Percentiles rank a stretch among this genome's conserved stretches.
These are phyloP conservation scores for Helenozyma rhizophorensis DNA, from an alignment of 805 yeast species.

Conservation along the genomic window DNA sequence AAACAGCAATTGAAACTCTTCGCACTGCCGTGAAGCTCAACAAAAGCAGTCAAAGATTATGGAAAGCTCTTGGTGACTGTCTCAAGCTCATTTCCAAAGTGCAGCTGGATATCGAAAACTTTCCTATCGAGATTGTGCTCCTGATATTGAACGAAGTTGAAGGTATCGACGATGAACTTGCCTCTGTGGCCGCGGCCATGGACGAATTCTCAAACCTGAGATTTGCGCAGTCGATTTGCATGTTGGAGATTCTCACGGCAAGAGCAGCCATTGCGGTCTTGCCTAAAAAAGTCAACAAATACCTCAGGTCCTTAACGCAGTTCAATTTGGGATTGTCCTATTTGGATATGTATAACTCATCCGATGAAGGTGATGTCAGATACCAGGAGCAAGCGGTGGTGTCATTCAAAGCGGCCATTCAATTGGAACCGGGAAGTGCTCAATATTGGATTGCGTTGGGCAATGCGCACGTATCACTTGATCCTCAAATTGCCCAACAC, in stretches of 20 bases:
- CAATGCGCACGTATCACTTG: conserved; percentile 58
- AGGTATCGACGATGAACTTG: conserved; percentile 14
- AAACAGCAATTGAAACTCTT: conserved; percentile 43
- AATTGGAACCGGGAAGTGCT: conserved; percentile 63
- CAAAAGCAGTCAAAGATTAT: conserved; percentile 46
- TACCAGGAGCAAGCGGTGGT: conserved; percentile 51
- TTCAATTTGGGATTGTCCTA: conserved; percentile 73
- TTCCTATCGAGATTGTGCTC: conserved; percentile 39
- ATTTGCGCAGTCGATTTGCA: conserved; percentile 29
- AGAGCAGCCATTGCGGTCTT: conserved; percentile 39
- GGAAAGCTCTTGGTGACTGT: conserved; percentile 64
- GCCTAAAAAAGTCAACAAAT: conserved; percentile 38
- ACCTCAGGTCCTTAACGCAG: conserved; percentile 49
- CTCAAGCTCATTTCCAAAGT: conserved; percentile 50
- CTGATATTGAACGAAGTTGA: conserved; percentile 17
- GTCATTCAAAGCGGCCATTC: conserved; percentile 62
- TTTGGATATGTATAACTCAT: conserved; percentile 36
- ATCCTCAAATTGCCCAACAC: conserved; percentile 81
- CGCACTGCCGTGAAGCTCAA: conserved; percentile 32
- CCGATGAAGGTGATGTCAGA: conserved; percentile 1
- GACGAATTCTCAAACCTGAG: conserved; percentile 10
- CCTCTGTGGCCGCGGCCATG: conserved; percentile 13
- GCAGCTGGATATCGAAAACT: conserved; percentile 45
- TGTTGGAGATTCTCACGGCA: conserved; percentile 43
- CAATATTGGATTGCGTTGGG: conserved; percentile 85